Percentiles rank a stretch among this genome's conserved stretches.
These are phyloP conservation scores for Daldinia loculata DNA, from an alignment of 495 filamentous ascomycete genomes.

Conservation along the genomic window DNA sequence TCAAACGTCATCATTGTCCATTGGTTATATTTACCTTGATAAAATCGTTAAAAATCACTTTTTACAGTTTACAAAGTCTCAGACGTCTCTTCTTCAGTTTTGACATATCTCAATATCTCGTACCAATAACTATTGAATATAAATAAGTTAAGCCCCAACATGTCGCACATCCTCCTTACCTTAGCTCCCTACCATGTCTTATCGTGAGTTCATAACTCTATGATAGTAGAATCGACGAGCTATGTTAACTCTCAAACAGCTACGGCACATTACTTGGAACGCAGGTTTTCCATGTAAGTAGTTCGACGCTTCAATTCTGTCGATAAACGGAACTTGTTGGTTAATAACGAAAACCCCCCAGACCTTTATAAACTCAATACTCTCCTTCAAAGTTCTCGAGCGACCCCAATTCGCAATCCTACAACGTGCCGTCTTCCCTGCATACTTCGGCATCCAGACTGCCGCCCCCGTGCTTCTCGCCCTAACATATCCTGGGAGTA, in stretches of 20 bases:
- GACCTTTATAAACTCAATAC: conserved; percentile 81
- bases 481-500: conserved; percentile 76
- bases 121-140: not conserved
- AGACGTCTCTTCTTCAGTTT: not conserved
- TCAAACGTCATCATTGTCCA: conserved; percentile 28
- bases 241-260: conserved; percentile 51
- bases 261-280: conserved; percentile 83
- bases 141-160: conserved; percentile 18
- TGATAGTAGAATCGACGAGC: conserved; percentile 3
- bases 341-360: conserved; percentile 39
- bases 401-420: conserved; percentile 82
- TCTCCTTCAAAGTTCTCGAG: conserved; percentile 77
- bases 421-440: conserved; percentile 80
- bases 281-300: conserved; percentile 76
- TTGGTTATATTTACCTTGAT: conserved; percentile 11
- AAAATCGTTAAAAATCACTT: conserved; percentile 16
- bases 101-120: not conserved
- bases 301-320: not conserved
- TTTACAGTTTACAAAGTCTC: not conserved
- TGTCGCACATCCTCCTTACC: conserved; percentile 56
- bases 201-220: conserved; percentile 59
- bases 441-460: conserved; percentile 86
- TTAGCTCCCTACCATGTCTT: conserved; percentile 81
- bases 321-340: conserved; percentile 2
- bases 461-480: conserved; percentile 74